A percentile compares a stretch with the other conserved stretches of the same genome.
phyloP scores from a whole-genome alignment of 2,329 filamentous ascomycete genomes.

The Pseudopithomyces maydicus region DNA sequence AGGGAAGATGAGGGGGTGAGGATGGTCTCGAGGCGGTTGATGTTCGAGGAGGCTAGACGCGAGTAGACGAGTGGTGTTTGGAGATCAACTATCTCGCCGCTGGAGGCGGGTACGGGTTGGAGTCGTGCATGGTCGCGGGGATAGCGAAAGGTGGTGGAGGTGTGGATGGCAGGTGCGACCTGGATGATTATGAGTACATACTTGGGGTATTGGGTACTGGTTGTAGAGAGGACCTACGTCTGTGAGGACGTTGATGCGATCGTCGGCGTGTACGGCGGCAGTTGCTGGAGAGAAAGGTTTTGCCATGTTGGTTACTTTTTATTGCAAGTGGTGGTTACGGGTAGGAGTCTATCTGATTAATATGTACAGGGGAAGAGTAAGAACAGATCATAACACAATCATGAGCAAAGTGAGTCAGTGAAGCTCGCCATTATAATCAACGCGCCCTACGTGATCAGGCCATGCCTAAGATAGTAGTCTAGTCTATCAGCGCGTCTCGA shows the following conservation, averaged over 20 bases:
- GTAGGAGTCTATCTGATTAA: background rate
- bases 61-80: slow-evolving; percentile 69
- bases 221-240: slow-evolving; percentile 54
- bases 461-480: background rate
- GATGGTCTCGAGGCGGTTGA: slow-evolving; percentile 82
- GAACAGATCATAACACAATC: background rate
- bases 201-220: no score
- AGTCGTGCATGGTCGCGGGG: slow-evolving; percentile 71
- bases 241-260: slow-evolving; percentile 72
- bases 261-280: slow-evolving; percentile 80
- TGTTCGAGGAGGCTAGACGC: slow-evolving; percentile 76
- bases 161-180: slow-evolving; percentile 84
- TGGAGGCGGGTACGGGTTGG: slow-evolving; percentile 46
- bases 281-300: slow-evolving; percentile 62
- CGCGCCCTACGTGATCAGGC: background rate
- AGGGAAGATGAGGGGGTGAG: slow-evolving; percentile 73
- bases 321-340: background rate
- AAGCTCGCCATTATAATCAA: background rate
- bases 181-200: background rate
- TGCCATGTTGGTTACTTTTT: slow-evolving; percentile 11
- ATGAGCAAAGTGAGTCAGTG: background rate
- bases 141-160: slow-evolving; percentile 92
- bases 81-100: slow-evolving; percentile 48
- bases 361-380: background rate
- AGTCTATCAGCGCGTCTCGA: background rate